phyloP scores from a whole-genome alignment of 2,329 filamentous ascomycete genomes.

The Fusarium tjaetaba region DNA sequence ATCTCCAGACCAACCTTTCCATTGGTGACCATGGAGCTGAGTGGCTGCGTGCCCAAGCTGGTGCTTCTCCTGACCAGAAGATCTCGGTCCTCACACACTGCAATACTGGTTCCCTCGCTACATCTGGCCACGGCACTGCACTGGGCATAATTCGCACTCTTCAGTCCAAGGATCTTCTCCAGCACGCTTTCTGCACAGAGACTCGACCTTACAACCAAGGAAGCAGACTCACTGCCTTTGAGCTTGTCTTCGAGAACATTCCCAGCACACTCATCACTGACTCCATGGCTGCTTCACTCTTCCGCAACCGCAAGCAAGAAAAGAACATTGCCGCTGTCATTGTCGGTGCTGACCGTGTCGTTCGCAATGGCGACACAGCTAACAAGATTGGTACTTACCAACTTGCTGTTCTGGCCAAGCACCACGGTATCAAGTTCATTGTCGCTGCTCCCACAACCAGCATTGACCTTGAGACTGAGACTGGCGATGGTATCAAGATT shows the following conservation, averaged over 20 bases:
- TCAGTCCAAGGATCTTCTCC: conserved; percentile 70
- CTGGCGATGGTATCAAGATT: conserved; percentile 84
- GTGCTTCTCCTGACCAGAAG: conserved; percentile 56
- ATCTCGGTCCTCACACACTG: conserved; percentile 95
- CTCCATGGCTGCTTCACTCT: conserved; percentile 92
- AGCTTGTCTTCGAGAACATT: conserved; percentile 93
- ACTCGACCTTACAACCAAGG: conserved; percentile 98
- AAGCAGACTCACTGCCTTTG: conserved; percentile 92
- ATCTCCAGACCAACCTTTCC: conserved; percentile 85
- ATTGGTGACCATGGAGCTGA: conserved; percentile 86
- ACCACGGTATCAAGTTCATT: conserved; percentile 92
- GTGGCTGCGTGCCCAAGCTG: conserved; percentile 77
- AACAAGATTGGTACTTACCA: conserved; percentile 99
- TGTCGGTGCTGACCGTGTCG: conserved; percentile 94
- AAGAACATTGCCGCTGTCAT: conserved; percentile 85
- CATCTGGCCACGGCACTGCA: conserved; percentile 96
- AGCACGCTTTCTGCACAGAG: conserved; percentile 94
- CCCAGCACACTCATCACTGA: conserved; percentile 93
- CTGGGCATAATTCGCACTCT: conserved; percentile 92
- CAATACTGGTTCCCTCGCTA: conserved; percentile 96
- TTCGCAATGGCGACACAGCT: conserved; percentile 95
- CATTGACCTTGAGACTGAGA: conserved; percentile 84
- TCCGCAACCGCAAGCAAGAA: conserved; percentile 68
- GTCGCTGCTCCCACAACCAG: conserved; percentile 95
- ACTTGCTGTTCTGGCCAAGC: conserved; percentile 86